Base-by-base conservation (phyloP, 2,329 filamentous ascomycete species). In the Neurospora sp. region DNA sequence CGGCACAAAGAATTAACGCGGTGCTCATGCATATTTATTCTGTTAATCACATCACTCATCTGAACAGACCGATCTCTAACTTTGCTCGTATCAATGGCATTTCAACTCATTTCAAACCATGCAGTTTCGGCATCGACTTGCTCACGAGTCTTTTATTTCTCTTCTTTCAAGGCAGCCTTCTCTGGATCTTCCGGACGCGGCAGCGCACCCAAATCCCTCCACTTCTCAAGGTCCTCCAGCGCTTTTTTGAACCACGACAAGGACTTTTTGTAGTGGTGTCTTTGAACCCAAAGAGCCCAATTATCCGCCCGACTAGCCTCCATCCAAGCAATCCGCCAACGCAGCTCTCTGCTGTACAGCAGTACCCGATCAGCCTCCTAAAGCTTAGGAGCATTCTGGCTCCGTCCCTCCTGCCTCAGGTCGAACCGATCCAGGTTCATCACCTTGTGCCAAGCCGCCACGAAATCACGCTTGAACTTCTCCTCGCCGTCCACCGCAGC, bases 371-470 rank as follows among this genome's bases (percentile, higher is more conserved):
- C 28, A 28, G 52, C 52, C 52, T 62, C 52, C 46, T 68, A 72
- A 43, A 72, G 69, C 69, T 72, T 72, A 11, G 66, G 67, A 17
- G 13, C 13, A 15, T 69, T 67, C 17, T 46, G 23, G 46, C 36
- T 38, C 1, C 36, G 52, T 0, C 52, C 52, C 52, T 33, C 43
- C 36, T 73, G 67, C 52, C 67, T 70, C n/a, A 88, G 71, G 73
- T 93, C 91, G 76, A 87, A 93, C 10, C 91, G 86, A 77, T 93
- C 91, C 70, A 91, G 78, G 77, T 91, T 89, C 87, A 90, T 90
- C 15, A 93, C 87, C 88, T 93, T 93, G 75, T 84, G 82, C 91
- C 91, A 93, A 3, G 88, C 89, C 13, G 83, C 81, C n/a, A 92
- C 84, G 76, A 93, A 93, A 81, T 93, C 91, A 79, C 86, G 87